These are phyloP conservation scores for Exophiala sideris DNA, from an alignment of 2,329 filamentous ascomycete species.

Conservation along the genomic window DNA sequence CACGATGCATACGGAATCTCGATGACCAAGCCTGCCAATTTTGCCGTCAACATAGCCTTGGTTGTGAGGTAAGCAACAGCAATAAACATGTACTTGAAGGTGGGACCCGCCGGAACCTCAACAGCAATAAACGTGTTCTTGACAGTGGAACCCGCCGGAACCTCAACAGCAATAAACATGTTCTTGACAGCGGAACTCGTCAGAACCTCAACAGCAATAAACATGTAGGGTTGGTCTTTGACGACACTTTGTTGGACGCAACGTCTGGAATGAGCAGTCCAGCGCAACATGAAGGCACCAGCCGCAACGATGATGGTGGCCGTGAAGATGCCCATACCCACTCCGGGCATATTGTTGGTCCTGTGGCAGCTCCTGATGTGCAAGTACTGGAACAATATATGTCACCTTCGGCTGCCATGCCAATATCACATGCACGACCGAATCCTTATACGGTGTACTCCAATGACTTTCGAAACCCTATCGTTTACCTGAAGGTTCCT, in stretches of 20 bases:
- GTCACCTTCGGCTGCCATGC: constrained; percentile 38
- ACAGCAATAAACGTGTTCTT: not conserved
- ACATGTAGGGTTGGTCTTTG: not conserved
- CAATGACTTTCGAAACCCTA: constrained; percentile 38
- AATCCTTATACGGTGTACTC: constrained; percentile 34
- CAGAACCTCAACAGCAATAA: not conserved
- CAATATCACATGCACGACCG: constrained; percentile 13
- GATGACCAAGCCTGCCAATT: not conserved
- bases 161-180: not conserved
- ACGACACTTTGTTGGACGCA: not conserved
- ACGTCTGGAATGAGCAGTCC: not conserved
- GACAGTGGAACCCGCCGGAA: not conserved
- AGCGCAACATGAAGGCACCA: not conserved
- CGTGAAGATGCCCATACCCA: constrained; percentile 25
- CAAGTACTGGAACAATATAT: constrained; percentile 59
- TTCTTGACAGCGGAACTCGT: not conserved
- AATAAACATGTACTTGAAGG: not conserved
- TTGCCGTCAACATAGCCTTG: not conserved
- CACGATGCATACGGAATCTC: not conserved
- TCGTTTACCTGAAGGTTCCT: constrained; percentile 37
- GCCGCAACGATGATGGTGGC: not conserved
- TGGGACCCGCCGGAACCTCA: not conserved
- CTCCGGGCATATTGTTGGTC: constrained; percentile 54
- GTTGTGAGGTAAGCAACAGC: not conserved
- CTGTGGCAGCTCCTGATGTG: constrained; percentile 57